A percentile compares a stretch with the other conserved stretches of the same genome.
phyloP scores from a whole-genome alignment of 768 basidiomycete genomes.

The Termitomyces sp. region DNA sequence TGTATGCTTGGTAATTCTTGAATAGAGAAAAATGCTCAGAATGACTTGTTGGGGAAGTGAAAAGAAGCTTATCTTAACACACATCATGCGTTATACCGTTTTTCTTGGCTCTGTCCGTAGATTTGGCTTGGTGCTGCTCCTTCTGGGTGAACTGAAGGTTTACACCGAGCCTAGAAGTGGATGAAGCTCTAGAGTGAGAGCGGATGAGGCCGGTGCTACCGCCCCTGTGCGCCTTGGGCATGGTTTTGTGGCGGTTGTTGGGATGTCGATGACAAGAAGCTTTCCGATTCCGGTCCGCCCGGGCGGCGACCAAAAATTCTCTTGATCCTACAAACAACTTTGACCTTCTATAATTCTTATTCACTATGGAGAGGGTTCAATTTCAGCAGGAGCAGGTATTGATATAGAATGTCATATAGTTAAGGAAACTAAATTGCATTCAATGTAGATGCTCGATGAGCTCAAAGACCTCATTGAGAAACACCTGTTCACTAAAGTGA shows the following conservation, averaged over 20 bases:
- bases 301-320: conserved; percentile 9
- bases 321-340: neutral
- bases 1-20: conserved; percentile 17
- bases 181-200: conserved; percentile 60
- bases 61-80: conserved; percentile 17
- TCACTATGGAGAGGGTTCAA: conserved; percentile 85
- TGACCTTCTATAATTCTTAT: neutral
- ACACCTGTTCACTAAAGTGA: conserved; percentile 74
- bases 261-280: conserved; percentile 4
- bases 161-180: conserved; percentile 50
- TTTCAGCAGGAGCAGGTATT: conserved; percentile 86
- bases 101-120: conserved; percentile 51
- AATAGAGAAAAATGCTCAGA: conserved; percentile 2
- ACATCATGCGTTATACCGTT: conserved; percentile 39
- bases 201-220: conserved; percentile 42
- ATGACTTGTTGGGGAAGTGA: conserved; percentile 7
- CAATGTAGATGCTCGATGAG: conserved; percentile 80
- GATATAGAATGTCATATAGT: neutral
- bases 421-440: conserved; percentile 6
- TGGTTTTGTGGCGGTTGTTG: conserved; percentile 28
- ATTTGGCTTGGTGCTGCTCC: conserved; percentile 37
- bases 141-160: conserved; percentile 70
- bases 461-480: conserved; percentile 88
- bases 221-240: conserved; percentile 45
- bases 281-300: conserved; percentile 12